Conservation (phyloP, 1,139 yeast species). For the Hyphopichia fennica region DNA sequence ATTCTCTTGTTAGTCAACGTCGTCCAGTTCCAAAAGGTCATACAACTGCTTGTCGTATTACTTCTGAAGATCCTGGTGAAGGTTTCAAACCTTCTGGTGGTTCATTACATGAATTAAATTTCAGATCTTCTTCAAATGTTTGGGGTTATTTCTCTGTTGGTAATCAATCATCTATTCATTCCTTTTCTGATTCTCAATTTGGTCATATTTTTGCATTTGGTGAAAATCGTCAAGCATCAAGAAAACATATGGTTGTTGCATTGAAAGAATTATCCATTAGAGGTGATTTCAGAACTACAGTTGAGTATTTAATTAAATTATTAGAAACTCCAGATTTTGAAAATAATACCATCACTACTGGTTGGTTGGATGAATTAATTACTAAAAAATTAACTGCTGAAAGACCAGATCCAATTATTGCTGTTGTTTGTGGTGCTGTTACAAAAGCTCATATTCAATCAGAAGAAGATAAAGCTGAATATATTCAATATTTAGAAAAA, state of each 20-base stretch:
- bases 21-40: slow-evolving; percentile 96
- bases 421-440: slow-evolving; percentile 96
- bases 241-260: slow-evolving; percentile 99
- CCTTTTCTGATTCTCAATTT: slow-evolving; percentile 96
- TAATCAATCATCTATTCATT: slow-evolving; percentile 94
- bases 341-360: slow-evolving; percentile 94
- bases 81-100: slow-evolving; percentile 99
- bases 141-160: slow-evolving; percentile 99
- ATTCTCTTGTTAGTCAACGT: slow-evolving; percentile 76
- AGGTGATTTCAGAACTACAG: slow-evolving; percentile 98
- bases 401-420: slow-evolving; percentile 88
- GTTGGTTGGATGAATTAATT: slow-evolving; percentile 97
- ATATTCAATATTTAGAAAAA: slow-evolving; percentile 73
- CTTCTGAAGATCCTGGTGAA: slow-evolving; percentile 98
- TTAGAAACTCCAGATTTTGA: slow-evolving; percentile 96
- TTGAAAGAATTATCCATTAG: slow-evolving; percentile 92
- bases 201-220: slow-evolving; percentile 99
- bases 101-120: slow-evolving; percentile 90
- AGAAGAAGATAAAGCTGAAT: slow-evolving; percentile 68
- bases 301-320: slow-evolving; percentile 90
- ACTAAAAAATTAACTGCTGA: slow-evolving; percentile 92
- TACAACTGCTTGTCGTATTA: slow-evolving; percentile 98
- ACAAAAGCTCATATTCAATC: slow-evolving; percentile 87
- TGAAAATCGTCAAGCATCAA: slow-evolving; percentile 95
- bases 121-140: slow-evolving; percentile 94